Evolutionary conservation across 495 filamentous ascomycete genomes (phyloP).

Genomic region (Rhizodiscina lignyota): DNA sequence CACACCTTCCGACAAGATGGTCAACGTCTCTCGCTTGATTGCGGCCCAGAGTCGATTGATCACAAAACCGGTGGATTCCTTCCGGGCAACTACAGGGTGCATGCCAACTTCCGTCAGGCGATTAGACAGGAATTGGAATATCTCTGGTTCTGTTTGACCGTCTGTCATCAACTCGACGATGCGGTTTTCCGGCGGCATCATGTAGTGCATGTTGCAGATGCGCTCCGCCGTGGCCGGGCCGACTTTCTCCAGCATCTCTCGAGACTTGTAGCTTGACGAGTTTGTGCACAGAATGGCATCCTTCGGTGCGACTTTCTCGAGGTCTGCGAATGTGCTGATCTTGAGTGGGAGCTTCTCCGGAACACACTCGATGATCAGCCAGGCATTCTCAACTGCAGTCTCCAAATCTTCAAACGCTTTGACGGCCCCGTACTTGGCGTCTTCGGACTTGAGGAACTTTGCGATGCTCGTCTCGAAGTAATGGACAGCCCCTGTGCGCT

Average conservation of each 20-base stretch:
- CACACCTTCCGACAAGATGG: conserved; percentile 33
- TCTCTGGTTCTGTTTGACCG: conserved; percentile 26
- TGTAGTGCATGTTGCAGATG: conserved; percentile 35
- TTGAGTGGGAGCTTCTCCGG: conserved; percentile 37
- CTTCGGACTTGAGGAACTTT: conserved; percentile 15
- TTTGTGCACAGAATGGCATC: conserved; percentile 38
- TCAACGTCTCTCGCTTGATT: no score
- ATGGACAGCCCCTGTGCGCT: conserved; percentile 17
- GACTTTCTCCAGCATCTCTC: conserved; percentile 29
- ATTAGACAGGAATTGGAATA: conserved; percentile 27
- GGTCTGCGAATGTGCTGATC: conserved; percentile 27
- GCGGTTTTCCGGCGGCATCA: conserved; percentile 31
- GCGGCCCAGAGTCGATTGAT: no score
- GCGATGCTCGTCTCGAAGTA: conserved; percentile 26
- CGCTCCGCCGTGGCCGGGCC: conserved; percentile 15
- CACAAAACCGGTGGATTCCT: no score
- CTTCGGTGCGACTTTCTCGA: conserved; percentile 24
- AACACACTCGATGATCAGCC: conserved; percentile 36
- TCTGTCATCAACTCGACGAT: conserved; percentile 40
- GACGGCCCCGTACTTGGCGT: conserved; percentile 16
- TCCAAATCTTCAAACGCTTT: conserved; percentile 20
- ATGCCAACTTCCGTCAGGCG: conserved; percentile 28
- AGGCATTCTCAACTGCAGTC: conserved; percentile 26
- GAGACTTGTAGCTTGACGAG: conserved; percentile 29
- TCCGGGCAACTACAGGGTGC: conserved; percentile 22